phyloP scores from a whole-genome alignment of 306 rosid genomes.

The Lupinus albus region DNA sequence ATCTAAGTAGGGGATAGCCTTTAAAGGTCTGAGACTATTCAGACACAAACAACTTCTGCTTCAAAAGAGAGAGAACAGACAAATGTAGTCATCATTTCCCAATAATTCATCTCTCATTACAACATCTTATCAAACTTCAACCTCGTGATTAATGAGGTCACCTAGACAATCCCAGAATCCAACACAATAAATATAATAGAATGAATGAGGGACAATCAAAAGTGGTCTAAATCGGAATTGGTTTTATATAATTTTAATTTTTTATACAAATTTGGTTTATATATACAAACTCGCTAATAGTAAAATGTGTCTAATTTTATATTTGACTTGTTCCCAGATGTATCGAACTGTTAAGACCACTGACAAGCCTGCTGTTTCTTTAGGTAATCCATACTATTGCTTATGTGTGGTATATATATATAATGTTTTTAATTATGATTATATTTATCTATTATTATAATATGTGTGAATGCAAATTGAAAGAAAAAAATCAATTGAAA shows the following conservation, averaged over 20 bases:
- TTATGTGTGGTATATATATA: too few species aligned
- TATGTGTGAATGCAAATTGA: too few species aligned
- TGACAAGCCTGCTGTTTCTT: conserved; percentile 91
- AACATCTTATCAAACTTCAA: conserved; percentile 55
- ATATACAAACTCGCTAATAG: neutral
- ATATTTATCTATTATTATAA: too few species aligned
- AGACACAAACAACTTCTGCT: conserved; percentile 51
- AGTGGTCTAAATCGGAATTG: conserved; percentile 13
- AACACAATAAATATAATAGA: neutral
- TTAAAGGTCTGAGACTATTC: conserved; percentile 50
- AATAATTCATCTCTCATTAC: conserved; percentile 55
- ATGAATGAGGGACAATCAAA: neutral
- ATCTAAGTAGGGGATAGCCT: conserved; percentile 33
- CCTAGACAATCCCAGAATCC: conserved; percentile 39
- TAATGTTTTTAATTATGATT: too few species aligned
- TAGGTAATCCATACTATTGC: conserved; percentile 78
- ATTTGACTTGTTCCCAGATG: conserved; percentile 61
- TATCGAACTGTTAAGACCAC: conserved; percentile 94
- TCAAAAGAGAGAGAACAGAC: conserved; percentile 39
- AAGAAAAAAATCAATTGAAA: too few species aligned
- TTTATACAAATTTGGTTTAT: neutral
- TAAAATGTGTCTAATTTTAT: conserved; percentile 16
- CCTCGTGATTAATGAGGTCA: conserved; percentile 73
- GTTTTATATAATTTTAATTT: neutral
- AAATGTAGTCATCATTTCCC: conserved; percentile 69